A percentile compares a stretch with the other conserved stretches of the same genome.
phyloP scores from a whole-genome alignment of 2,329 filamentous ascomycete genomes.

The Microascus cirrosus region DNA sequence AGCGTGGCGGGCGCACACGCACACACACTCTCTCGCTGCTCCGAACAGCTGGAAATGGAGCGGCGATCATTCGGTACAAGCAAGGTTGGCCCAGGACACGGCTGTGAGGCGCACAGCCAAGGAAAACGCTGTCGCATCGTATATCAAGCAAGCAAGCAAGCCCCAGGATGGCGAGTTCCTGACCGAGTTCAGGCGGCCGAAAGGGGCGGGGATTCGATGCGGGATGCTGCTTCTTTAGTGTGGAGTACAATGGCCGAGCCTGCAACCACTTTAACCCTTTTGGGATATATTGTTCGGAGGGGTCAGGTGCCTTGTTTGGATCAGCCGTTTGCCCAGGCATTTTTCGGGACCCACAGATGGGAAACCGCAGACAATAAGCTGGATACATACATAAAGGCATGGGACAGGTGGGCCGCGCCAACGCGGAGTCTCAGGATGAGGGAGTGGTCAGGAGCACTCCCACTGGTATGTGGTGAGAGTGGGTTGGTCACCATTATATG shows the following conservation, averaged over 20 bases:
- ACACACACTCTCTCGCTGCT: not conserved
- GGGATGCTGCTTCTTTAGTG: not conserved
- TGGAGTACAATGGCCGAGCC: not conserved
- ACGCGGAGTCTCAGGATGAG: not conserved
- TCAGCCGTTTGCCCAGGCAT: not conserved
- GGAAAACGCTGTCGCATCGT: not conserved
- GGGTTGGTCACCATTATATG: not conserved
- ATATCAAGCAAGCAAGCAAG: not conserved
- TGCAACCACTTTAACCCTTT: not conserved
- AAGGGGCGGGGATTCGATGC: not conserved
- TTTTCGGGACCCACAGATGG: not conserved
- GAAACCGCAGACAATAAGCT: not conserved
- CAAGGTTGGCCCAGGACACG: not conserved
- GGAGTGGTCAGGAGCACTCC: not conserved
- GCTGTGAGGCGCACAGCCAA: not conserved
- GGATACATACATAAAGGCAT: not conserved
- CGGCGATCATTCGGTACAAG: not conserved
- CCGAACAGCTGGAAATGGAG: not conserved
- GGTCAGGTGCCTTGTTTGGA: not conserved
- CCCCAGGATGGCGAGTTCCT: too few relatives aligned
- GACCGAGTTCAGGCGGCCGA: not conserved
- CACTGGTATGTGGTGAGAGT: not conserved
- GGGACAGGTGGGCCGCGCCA: not conserved
- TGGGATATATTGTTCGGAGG: not conserved
- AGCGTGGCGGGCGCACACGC: too few relatives aligned